Evolutionary conservation across 2,329 filamentous ascomycete genomes (phyloP), one percentile per base, ranked within the genome.

Genomic region (Dactylonectria macrodidyma): DNA sequence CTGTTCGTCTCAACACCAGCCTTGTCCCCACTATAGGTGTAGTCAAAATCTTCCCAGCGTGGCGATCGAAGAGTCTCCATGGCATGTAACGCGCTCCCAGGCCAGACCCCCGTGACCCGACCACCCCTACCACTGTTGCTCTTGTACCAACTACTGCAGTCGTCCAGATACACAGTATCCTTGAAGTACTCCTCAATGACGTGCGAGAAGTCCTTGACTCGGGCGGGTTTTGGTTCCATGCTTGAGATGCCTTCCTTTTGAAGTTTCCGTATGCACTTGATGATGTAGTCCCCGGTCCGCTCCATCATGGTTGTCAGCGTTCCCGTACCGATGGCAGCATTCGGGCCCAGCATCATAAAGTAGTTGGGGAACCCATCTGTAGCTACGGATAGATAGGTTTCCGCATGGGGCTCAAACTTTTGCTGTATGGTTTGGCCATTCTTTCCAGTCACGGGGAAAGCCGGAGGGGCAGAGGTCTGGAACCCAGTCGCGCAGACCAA

Each of bases 141-240:
- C 30, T 62, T 62, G 48, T 62, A 62, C 59, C 59, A 62, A 12
- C 51, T 56, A 30, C n/a, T 62, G 41, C 59, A 62, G 38, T 48
- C 24, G 38, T 56, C 59, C 2, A 56, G 22, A 26, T 56, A 22
- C 12, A 62, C 59, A 10, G 59, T 62, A 11, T 26, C 26, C 8
- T 38, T 38, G 19, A 62, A 62, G 44, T 62, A 62, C 11, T 38
- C 11, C 8, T 62, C 59, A 16, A 56, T 16, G 26, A 33, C 8
- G 3, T 36, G 24, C 2, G 50, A 38, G 14, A 14, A 22, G 11
- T 47, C 38, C 12, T 56, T 56, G 2, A 48, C 38, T 11, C 46
- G 46, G n/a, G 46, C 46, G 2, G 19, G 46, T 22, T 48, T 48
- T 24, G 46, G 46, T 12, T 56, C 41, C 51, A 62, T 56, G 24